Base-by-base conservation (phyloP, 2,329 filamentous ascomycete genomes). In the Fusarium papillatum region DNA sequence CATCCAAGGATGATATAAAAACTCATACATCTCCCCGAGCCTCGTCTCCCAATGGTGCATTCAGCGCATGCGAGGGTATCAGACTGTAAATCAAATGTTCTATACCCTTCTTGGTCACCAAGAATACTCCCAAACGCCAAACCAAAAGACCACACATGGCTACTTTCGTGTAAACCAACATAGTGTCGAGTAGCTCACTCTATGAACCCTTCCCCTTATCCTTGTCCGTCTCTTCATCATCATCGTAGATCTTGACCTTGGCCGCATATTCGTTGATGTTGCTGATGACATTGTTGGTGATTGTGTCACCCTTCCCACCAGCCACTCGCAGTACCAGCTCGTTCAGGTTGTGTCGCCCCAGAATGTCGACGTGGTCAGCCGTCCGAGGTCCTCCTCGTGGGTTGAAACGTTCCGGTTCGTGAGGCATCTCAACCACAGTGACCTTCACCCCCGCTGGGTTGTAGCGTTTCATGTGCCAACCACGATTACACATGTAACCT, bases 401-500 rank as follows among this genome's bases (percentile, higher is more conserved):
- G 78, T 93, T 96, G 83, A 98, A 99, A 22, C 95, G 87, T 79
- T 98, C 96, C 1, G 97, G 97, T 81, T 98, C 96, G 81, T 99
- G 97, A 1, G 93, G 94, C 97, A 99, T 99, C 86, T 99, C 97
- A 72, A 94, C 95, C 0, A 96, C 94, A 48, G 92, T 97, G 74
- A 99, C 87, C 79, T 95, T 92, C 38, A 93, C 90, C 3, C 93
- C 93, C 0, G 95, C 94, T 0, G 97, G 97, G 80, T 99, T 99
- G 83, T 97, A 99, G 41, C 97, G 90, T 84, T 95, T 95, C 84
- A 98, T 94, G 69, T 93, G 92, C 97, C 97, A 99, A 5, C 97
- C 97, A 79, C 93, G 95, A 78, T 95, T 94, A 83, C 97, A 99
- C 97, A 99, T 98, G 83, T 98, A 99, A 3, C 96, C 97, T 1